A percentile compares a stretch with the other conserved stretches of the same genome.
These are phyloP conservation scores for Acephala macrosclerotiorum DNA, from an alignment of 2,329 filamentous ascomycete genomes.

Conservation along the genomic window DNA sequence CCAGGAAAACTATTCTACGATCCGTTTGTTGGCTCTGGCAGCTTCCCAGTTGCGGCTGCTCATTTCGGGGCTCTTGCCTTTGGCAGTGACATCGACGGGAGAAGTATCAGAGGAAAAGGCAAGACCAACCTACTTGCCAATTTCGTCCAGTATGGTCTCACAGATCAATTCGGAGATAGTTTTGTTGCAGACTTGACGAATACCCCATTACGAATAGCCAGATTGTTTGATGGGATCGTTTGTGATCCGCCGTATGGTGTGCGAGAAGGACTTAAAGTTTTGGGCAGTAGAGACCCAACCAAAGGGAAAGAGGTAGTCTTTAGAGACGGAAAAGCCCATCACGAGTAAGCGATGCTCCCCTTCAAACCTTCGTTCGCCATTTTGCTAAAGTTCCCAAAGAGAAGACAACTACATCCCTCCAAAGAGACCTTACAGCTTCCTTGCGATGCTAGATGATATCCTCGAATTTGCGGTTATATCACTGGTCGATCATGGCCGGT, in stretches of 20 bases:
- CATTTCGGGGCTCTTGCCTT: conserved; percentile 86
- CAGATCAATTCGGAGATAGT: conserved; percentile 72
- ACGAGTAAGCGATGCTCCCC: conserved; percentile 61
- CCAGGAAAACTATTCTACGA: conserved; percentile 92
- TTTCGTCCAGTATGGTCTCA: conserved; percentile 82
- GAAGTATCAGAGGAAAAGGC: conserved; percentile 78
- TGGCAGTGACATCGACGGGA: conserved; percentile 93
- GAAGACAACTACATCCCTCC: conserved; percentile 79
- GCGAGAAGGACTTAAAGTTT: conserved; percentile 86
- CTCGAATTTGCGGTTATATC: conserved; percentile 80
- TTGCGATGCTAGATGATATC: conserved; percentile 89
- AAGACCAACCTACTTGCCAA: conserved; percentile 67
- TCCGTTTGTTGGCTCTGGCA: conserved; percentile 94
- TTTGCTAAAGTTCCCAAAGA: conserved; percentile 45
- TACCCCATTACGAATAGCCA: conserved; percentile 69
- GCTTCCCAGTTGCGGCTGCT: conserved; percentile 88
- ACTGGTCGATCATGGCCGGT: conserved; percentile 78
- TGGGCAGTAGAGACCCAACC: conserved; percentile 76
- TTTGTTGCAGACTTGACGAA: conserved; percentile 91
- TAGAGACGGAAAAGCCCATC: conserved; percentile 72
- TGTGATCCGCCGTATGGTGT: conserved; percentile 98
- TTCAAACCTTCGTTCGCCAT: not conserved
- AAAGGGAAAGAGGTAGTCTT: conserved; percentile 65
- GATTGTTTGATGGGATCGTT: conserved; percentile 85
- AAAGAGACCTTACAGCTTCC: conserved; percentile 91